Conservation (phyloP, 768 basidiomycete species). For the Serendipita sp. region DNA sequence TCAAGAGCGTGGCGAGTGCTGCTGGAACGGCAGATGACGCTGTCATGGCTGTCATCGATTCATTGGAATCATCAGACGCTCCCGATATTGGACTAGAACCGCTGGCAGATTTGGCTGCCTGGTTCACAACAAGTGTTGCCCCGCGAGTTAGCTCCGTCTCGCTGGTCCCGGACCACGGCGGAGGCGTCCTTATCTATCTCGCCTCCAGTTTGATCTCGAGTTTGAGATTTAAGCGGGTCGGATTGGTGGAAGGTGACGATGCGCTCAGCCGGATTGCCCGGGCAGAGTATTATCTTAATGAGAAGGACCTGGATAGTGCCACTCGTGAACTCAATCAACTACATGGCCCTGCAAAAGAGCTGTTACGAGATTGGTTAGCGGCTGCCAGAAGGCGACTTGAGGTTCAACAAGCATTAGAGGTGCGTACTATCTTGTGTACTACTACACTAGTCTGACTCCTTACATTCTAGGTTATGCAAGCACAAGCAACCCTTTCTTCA, state of each 20-base stretch:
- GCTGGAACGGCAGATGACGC: constrained; percentile 50
- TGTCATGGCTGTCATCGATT: constrained; percentile 46
- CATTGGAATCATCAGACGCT: constrained; percentile 51
- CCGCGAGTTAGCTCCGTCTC: constrained; percentile 80
- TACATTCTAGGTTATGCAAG: constrained; percentile 47
- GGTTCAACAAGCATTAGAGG: constrained; percentile 84
- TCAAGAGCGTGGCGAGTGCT: constrained; percentile 45
- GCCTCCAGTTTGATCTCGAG: constrained; percentile 62
- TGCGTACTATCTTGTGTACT: constrained; percentile 18
- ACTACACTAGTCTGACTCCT: constrained; percentile 2
- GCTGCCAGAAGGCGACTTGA: constrained; percentile 78
- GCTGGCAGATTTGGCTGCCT: constrained; percentile 73
- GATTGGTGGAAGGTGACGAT: constrained; percentile 63
- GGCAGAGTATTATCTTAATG: constrained; percentile 75
- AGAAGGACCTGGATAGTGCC: constrained; percentile 84
- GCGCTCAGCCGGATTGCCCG: constrained; percentile 74
- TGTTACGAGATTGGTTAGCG: constrained; percentile 77
- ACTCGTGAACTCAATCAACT: constrained; percentile 85
- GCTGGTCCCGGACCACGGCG: constrained; percentile 79
- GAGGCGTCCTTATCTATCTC: constrained; percentile 74
- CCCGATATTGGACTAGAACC: constrained; percentile 77
- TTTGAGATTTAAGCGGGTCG: constrained; percentile 65
- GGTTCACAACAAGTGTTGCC: constrained; percentile 72
- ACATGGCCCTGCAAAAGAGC: constrained; percentile 55
- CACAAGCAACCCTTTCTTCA: constrained; percentile 71